Evolutionary conservation across 345 rosid species (phyloP), one percentile per base, ranked within the genome.

Genomic region (Heritiera fomes): DNA sequence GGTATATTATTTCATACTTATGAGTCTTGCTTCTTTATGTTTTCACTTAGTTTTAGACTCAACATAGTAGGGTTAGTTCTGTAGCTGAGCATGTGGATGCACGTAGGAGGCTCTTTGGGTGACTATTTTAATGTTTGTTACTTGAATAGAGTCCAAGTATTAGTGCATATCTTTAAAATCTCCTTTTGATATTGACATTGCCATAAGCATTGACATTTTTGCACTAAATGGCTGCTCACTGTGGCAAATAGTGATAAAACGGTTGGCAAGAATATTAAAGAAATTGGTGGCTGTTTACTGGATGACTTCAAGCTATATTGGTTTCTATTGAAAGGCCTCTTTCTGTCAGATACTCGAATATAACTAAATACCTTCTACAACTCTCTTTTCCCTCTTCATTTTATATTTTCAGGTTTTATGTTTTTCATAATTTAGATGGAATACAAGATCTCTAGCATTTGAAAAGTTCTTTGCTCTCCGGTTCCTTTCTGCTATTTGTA

Each of bases 1-100:
- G 98, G 99, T 95, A 87, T 23, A 46, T 77, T 81, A 80, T 71
- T 70, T 61, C 72, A 62, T 28, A 43, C 30, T 74, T 62, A 46
- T 43, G 58, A 47, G 43, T 17, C 62, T 72, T 72, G 32, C 7
- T 5, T 13, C 58, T 53, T 53, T 5, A 53, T 15, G 43, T 17
- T 72, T 71, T 79, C 32, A 18, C 45, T 61, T 72, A 59, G 49
- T 34, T 5, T 58, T 47, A 63, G 74, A 13, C 17, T 81, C 6
- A 28, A 20, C 5, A 28, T 75, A 6, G 7, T 20, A 40, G 70
- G 55, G 47, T 60, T 15, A 20, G 23, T 43, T 28, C 59, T 75
- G 38, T 77, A 30, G 58, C 63, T 73, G 13, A 34, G 40, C 38
- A 61, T 61, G 32, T 59, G 13, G 13, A 60, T 60, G 65, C 7